phyloP scores from a whole-genome alignment of 768 basidiomycete genomes.

The Phanerodontia chrysosporium region DNA sequence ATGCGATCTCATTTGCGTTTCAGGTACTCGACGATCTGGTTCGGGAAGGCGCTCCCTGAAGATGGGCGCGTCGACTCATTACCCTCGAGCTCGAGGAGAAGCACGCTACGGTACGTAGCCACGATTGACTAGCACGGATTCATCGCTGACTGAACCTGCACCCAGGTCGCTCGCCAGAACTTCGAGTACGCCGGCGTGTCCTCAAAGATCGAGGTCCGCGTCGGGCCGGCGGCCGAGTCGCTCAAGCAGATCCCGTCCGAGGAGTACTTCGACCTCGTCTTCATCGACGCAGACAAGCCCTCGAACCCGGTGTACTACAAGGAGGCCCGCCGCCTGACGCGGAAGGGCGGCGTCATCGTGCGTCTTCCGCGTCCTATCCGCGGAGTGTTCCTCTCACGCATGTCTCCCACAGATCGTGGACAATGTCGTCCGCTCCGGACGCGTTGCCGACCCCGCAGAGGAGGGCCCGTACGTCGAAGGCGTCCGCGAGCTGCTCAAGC shows the following conservation, averaged over 20 bases:
- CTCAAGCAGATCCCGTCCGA: slow-evolving; percentile 44
- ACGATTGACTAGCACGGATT: background rate
- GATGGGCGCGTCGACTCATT: slow-evolving; percentile 45
- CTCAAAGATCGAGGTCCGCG: slow-evolving; percentile 43
- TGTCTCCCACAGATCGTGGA: slow-evolving; percentile 46
- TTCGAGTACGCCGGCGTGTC: slow-evolving; percentile 49
- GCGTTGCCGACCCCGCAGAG: slow-evolving; percentile 34
- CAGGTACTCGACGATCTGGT: slow-evolving; percentile 34
- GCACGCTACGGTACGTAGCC: slow-evolving; percentile 40
- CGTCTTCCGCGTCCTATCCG: slow-evolving; percentile 18
- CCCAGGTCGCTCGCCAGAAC: slow-evolving; percentile 56
- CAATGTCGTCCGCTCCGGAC: slow-evolving; percentile 52
- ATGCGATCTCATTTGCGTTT: background rate
- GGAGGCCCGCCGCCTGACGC: slow-evolving; percentile 56
- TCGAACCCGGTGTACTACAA: slow-evolving; percentile 52
- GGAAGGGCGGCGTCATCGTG: slow-evolving; percentile 59
- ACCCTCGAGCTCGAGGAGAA: slow-evolving; percentile 42
- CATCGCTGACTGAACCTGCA: background rate
- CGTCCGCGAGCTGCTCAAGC: slow-evolving; percentile 40
- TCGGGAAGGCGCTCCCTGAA: slow-evolving; percentile 38
- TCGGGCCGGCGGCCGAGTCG: slow-evolving; percentile 49
- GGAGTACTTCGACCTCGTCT: slow-evolving; percentile 57
- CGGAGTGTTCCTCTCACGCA: background rate
- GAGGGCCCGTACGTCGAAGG: slow-evolving; percentile 34
- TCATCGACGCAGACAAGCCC: slow-evolving; percentile 71